These are phyloP conservation scores for Solanum chiquidenum DNA, from an alignment of 257 asterid species.

Conservation along the genomic window DNA sequence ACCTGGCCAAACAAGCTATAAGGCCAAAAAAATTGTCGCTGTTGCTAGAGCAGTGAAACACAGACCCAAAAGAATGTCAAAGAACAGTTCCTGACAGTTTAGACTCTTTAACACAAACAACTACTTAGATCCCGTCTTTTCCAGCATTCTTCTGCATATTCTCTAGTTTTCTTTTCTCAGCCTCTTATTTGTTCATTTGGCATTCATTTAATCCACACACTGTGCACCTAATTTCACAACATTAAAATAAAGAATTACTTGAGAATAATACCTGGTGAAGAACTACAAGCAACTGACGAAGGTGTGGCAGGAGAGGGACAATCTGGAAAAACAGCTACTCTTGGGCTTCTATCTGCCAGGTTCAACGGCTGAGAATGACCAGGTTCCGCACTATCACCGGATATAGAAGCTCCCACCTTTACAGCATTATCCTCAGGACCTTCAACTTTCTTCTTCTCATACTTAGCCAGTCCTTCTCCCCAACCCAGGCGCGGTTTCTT, in stretches of 20 bases:
- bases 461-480: constrained; percentile 98
- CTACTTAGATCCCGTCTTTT: not conserved
- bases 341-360: constrained; percentile 52
- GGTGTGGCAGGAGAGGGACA: constrained; percentile 71
- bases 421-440: constrained; percentile 46
- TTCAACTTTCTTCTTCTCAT: constrained; percentile 85
- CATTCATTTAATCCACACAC: not conserved
- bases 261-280: constrained; percentile 66
- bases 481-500: constrained; percentile 97
- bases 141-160: not conserved
- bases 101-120: not conserved
- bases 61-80: not conserved
- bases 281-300: constrained; percentile 77
- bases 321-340: constrained; percentile 30
- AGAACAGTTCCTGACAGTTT: not conserved
- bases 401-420: constrained; percentile 14
- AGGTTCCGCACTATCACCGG: constrained; percentile 32
- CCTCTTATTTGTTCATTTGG: not conserved
- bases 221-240: not conserved
- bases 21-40: not conserved
- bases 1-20: not conserved
- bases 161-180: not conserved
- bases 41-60: not conserved
- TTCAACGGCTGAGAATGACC: constrained; percentile 26
- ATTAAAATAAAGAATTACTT: not conserved